Percentiles rank a stretch among this genome's conserved stretches.
These are phyloP conservation scores for Pinus albicaulis DNA, from an alignment of 75 land plant species.

Conservation along the genomic window DNA sequence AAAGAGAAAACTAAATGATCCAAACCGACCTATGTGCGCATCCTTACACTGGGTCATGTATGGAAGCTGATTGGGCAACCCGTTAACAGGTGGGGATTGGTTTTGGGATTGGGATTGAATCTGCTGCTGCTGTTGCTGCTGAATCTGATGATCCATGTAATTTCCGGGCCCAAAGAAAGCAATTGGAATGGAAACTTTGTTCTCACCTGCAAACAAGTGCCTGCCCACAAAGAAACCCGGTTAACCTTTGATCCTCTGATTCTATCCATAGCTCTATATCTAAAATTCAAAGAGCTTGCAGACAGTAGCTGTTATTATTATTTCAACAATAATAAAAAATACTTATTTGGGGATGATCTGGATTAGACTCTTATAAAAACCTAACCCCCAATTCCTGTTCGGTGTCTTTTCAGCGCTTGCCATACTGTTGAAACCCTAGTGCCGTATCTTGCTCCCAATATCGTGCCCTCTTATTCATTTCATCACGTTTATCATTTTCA, in stretches of 20 bases:
- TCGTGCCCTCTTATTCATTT: too few relatives aligned
- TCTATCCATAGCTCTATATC: neutral
- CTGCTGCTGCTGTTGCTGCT: constrained; percentile 3
- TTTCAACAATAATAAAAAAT: neutral
- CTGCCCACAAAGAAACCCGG: neutral
- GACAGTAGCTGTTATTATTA: neutral
- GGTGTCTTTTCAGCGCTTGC: neutral
- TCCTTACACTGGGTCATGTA: constrained; percentile 9
- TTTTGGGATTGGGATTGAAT: constrained; percentile 7
- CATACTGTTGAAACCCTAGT: neutral
- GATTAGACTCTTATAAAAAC: neutral
- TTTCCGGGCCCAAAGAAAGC: constrained; percentile 11
- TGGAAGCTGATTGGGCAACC: constrained; percentile 2
- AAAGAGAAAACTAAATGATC: neutral
- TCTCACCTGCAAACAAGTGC: constrained; percentile 10
- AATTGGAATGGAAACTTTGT: constrained; percentile 6
- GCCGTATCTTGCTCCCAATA: neutral
- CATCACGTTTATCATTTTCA: too few relatives aligned
- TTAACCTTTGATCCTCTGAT: neutral
- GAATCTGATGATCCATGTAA: constrained; percentile 1
- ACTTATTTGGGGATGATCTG: neutral
- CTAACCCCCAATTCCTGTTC: neutral
- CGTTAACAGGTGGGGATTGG: constrained; percentile 2
- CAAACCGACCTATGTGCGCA: neutral
- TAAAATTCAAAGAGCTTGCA: neutral